Evolutionary conservation across 192 early-diverging fungal genomes (phyloP).

Genomic region (Funneliformis geosporum): DNA sequence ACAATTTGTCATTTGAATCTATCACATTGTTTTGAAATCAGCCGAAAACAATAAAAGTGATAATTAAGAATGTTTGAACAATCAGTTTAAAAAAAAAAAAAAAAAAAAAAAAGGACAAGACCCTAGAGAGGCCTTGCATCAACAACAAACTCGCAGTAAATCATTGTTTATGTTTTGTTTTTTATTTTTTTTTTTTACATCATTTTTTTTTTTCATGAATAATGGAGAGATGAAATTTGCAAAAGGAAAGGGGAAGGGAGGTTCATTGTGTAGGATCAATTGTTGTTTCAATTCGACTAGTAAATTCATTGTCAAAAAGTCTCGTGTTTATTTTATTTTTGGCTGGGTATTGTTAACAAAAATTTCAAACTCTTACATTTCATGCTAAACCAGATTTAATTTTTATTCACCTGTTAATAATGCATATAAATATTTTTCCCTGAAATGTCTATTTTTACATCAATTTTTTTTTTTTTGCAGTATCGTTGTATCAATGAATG

Average conservation of each 20-base stretch:
- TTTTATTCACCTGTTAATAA: not conserved
- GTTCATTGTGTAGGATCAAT: no score
- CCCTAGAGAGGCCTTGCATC: not conserved
- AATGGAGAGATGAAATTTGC: no score
- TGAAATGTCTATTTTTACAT: no score
- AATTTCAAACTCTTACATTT: not conserved
- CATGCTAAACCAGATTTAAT: not conserved
- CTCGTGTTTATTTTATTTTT: not conserved
- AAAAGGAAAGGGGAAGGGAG: no score
- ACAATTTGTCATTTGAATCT: no score
- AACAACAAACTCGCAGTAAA: not conserved
- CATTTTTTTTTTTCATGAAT: no score
- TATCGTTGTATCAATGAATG: no score
- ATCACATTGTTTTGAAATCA: not conserved
- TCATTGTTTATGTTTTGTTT: not conserved
- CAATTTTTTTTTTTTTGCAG: no score
- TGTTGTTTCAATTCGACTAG: no score
- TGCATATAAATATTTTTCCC: no score
- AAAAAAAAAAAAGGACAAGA: not conserved
- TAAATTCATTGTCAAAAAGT: no score
- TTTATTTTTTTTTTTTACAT: no score
- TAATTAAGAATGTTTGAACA: not conserved
- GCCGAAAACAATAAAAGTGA: not conserved
- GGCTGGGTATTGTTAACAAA: not conserved
- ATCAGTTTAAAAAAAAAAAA: not conserved